A percentile compares a stretch with the other conserved stretches of the same genome.
These are phyloP conservation scores for Neopestalotiopsis clavispora DNA, from an alignment of 2,329 filamentous ascomycete genomes.

Conservation along the genomic window DNA sequence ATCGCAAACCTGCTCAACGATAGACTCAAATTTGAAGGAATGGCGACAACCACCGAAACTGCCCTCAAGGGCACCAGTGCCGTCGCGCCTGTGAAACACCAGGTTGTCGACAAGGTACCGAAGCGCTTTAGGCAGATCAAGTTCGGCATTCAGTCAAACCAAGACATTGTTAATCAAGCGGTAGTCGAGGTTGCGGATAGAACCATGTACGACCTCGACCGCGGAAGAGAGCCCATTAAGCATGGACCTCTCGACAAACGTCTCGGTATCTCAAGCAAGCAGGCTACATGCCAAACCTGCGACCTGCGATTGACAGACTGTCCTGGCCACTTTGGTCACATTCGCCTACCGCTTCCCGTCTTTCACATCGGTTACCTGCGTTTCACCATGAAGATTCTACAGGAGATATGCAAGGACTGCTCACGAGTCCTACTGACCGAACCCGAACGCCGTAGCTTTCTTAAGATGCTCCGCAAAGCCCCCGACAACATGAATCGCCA, in stretches of 20 bases:
- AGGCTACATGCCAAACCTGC: constrained; percentile 80
- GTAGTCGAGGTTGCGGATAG: constrained; percentile 94
- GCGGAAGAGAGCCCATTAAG: constrained; percentile 74
- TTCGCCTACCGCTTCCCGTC: constrained; percentile 85
- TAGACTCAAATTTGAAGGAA: constrained; percentile 12
- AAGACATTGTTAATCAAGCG: constrained; percentile 94
- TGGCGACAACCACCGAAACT: constrained; percentile 33
- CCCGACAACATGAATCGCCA: constrained; percentile 86
- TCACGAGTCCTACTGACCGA: constrained; percentile 83
- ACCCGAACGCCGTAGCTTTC: constrained; percentile 73
- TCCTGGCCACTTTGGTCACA: constrained; percentile 94
- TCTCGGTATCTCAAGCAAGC: constrained; percentile 82
- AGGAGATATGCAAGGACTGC: constrained; percentile 97
- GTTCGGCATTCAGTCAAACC: constrained; percentile 92
- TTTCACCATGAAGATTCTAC: constrained; percentile 88
- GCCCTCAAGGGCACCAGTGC: constrained; percentile 23
- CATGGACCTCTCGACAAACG: constrained; percentile 89
- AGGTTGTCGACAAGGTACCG: constrained; percentile 85
- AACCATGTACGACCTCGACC: constrained; percentile 88
- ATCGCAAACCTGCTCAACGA: neutral
- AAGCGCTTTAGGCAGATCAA: constrained; percentile 93
- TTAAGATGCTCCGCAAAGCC: constrained; percentile 81
- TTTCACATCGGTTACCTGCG: constrained; percentile 98
- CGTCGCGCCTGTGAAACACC: constrained; percentile 69
- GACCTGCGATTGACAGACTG: constrained; percentile 81